Base-by-base conservation (phyloP, 352 stramenopile genomes). In the Pythium aphanidermatum region DNA sequence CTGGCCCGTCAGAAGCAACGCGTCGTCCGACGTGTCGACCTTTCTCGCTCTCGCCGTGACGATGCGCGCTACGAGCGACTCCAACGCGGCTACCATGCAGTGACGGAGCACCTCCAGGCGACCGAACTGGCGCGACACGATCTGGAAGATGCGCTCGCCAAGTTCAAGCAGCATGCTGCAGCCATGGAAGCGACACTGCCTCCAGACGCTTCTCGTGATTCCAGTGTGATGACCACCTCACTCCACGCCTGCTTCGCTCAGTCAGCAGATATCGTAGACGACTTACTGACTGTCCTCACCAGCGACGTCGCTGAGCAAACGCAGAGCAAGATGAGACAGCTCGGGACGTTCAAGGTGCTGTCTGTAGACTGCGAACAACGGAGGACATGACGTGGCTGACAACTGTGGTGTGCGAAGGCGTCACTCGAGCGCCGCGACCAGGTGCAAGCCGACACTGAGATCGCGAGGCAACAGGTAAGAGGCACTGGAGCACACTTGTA, bases 51-150 rank as follows among this genome's bases (percentile, higher is more conserved):
- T 6, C 7, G 41, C 16, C 19, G 31, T 2, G 25, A 60, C 2
- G 55, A 74, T 26, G 63, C 44, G 14, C 67, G 67, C 4, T 76
- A 70, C 46, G 38, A 56, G 16, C 65, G 69, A 0, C 37, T 76
- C n/a, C 58, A 74, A 29, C 41, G 49, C 0, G 60, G 60, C 3
- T 69, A 60, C 36, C 45, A 28, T 0, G 29, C 42, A 19, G 46
- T 75, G 13, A 31, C 49, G 27, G 37, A 70, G 19, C 69, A 80
- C 20, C 21, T 80, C 16, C 27, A 58, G 12, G 52, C 62, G 17
- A 46, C 63, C 11, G 40, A 53, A 4, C 23, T 58, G 19, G 60
- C 60, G 11, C 65, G 63, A 10, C 31, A 55, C 23, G 33, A 46
- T 16, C 46, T 80, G 5, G 42, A 59, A 34, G 38, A 28, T 1